A percentile compares a stretch with the other conserved stretches of the same genome.
Evolutionary conservation across 192 early-diverging fungal species (phyloP).

Genomic region (Phycomyces nitens): DNA sequence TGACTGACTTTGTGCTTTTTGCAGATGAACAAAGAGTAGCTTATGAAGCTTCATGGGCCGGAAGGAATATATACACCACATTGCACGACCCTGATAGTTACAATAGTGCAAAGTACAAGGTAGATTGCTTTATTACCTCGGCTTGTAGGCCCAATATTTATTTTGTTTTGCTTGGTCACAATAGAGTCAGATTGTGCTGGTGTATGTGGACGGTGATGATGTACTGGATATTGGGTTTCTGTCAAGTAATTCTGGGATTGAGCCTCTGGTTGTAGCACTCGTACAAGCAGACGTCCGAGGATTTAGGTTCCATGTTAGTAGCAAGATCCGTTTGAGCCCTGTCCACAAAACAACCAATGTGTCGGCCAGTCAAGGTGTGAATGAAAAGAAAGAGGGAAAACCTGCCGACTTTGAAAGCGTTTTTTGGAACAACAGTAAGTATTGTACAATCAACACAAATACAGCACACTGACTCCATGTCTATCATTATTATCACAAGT

Average conservation of each 20-base stretch:
- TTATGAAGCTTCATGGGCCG: constrained; percentile 1
- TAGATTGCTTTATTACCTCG: neutral
- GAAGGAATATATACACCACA: neutral
- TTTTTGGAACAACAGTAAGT: constrained; percentile 38
- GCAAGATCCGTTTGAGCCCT: neutral
- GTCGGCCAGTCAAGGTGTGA: neutral
- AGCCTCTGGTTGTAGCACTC: constrained; percentile 22
- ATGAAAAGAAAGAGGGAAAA: constrained; percentile 1
- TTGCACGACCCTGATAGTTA: constrained; percentile 10
- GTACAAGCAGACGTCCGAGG: constrained; percentile 30
- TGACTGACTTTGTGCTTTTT: neutral
- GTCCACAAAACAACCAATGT: neutral
- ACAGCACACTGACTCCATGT: no score
- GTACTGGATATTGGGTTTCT: constrained; percentile 12
- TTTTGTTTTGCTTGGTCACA: neutral
- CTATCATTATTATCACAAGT: no score
- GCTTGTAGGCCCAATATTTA: neutral
- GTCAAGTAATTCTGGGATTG: neutral
- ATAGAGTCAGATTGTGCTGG: constrained; percentile 28
- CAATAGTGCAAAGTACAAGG: constrained; percentile 16
- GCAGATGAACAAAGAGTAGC: constrained; percentile 1
- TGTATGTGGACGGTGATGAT: constrained; percentile 30
- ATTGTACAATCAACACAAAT: no score
- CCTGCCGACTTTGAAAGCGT: constrained; percentile 37
- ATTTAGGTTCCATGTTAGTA: constrained; percentile 23